phyloP scores from a whole-genome alignment of 192 early-diverging fungal genomes.

The Radiomyces spectabilis region DNA sequence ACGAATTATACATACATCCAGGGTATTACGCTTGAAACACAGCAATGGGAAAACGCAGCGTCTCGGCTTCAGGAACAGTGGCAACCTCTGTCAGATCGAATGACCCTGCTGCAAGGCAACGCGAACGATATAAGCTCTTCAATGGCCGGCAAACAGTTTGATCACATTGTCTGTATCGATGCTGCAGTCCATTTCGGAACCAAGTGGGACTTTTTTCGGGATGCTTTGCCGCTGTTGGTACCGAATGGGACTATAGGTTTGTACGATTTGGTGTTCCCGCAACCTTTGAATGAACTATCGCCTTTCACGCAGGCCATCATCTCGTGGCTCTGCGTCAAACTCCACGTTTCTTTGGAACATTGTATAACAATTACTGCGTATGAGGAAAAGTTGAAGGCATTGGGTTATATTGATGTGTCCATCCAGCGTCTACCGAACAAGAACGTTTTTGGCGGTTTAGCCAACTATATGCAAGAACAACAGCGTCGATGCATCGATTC shows the following conservation, averaged over 20 bases:
- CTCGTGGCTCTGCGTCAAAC: too few relatives aligned
- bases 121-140: slow-evolving; percentile 2
- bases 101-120: slow-evolving; percentile 12
- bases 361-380: slow-evolving; percentile 31
- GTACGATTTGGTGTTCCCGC: slow-evolving; percentile 33
- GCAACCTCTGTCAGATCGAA: not conserved
- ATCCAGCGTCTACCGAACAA: slow-evolving; percentile 23
- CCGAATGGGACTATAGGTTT: slow-evolving; percentile 22
- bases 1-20: too few relatives aligned
- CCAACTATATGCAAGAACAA: slow-evolving; percentile 19
- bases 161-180: slow-evolving; percentile 39
- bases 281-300: too few relatives aligned
- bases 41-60: not conserved
- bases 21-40: slow-evolving; percentile 8
- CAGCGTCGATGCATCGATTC: too few relatives aligned
- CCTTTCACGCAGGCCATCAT: too few relatives aligned
- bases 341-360: slow-evolving; percentile 32
- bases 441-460: slow-evolving; percentile 36
- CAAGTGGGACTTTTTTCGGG: slow-evolving; percentile 26
- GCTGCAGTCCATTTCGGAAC: slow-evolving; percentile 44
- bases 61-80: not conserved
- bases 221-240: slow-evolving; percentile 6
- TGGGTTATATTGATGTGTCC: slow-evolving; percentile 33
- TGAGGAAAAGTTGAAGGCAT: slow-evolving; percentile 19
- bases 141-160: slow-evolving; percentile 1